Percentiles rank a stretch among this genome's conserved stretches.
Evolutionary conservation across 2,329 filamentous ascomycete genomes (phyloP).

Genomic region (Apiospora kogelbergensis): DNA sequence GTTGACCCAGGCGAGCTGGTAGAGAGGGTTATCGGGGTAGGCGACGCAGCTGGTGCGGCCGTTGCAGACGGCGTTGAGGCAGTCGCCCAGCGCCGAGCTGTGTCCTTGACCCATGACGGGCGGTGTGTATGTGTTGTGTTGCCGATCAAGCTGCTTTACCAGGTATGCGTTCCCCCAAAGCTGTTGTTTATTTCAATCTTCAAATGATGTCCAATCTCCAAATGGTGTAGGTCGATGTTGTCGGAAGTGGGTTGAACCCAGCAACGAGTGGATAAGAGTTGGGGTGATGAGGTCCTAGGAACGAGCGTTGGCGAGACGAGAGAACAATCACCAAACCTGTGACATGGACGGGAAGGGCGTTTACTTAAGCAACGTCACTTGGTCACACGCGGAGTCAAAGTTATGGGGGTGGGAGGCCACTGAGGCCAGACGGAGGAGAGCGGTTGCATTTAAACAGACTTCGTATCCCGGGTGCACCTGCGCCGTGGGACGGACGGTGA

Average conservation of each 20-base stretch:
- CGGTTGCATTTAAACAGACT: constrained; percentile 1
- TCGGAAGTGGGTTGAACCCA: neutral
- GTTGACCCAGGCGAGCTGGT: constrained; percentile 49
- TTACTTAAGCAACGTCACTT: neutral
- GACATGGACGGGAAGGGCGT: neutral
- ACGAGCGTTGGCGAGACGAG: neutral
- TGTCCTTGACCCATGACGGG: constrained; percentile 42
- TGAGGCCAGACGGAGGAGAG: neutral
- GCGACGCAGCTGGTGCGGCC: constrained; percentile 46
- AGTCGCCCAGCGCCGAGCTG: constrained; percentile 42
- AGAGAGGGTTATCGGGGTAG: constrained; percentile 43
- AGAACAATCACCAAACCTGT: neutral
- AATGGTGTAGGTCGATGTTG: neutral
- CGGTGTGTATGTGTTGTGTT: neutral
- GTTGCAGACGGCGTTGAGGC: constrained; percentile 47
- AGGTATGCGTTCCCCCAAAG: neutral
- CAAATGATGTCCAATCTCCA: neutral
- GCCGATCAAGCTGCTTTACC: neutral
- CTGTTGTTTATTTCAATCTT: neutral
- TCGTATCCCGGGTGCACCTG: neutral
- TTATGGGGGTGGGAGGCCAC: neutral
- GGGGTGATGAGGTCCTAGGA: neutral
- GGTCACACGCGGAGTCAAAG: neutral
- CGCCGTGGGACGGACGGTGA: neutral
- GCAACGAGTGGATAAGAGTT: neutral